Conservation (phyloP, 2,329 filamentous ascomycete species). For the Paracoccidioides lutzii region DNA sequence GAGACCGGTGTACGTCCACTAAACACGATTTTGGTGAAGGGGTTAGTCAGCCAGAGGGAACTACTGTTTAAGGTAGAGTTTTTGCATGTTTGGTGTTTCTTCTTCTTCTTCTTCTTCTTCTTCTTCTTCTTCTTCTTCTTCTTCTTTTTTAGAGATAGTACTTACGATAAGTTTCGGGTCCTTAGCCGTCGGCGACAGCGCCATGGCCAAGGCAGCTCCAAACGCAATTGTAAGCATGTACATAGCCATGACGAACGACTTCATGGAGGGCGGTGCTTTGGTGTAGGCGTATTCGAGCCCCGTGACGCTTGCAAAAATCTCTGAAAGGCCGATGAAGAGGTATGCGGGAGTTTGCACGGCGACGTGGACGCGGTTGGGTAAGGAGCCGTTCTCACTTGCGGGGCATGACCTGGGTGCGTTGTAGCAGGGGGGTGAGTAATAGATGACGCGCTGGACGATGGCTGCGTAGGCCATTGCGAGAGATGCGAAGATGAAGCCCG, state of each 20-base stretch:
- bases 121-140: no score
- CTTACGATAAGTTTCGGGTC: constrained; percentile 47
- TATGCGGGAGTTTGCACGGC: constrained; percentile 34
- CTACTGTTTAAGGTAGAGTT: no score
- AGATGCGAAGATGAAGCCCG: constrained; percentile 54
- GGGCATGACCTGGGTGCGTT: constrained; percentile 23
- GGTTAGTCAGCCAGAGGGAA: not conserved
- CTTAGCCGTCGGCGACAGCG: constrained; percentile 46
- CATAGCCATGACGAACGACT: constrained; percentile 46
- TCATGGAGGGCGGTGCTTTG: constrained; percentile 58
- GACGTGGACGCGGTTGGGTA: constrained; percentile 31
- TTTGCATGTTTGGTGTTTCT: no score
- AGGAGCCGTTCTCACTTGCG: constrained; percentile 21
- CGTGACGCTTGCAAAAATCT: constrained; percentile 52
- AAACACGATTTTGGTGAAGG: not conserved
- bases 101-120: no score
- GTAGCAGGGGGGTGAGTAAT: constrained; percentile 41
- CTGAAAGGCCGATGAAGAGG: constrained; percentile 36
- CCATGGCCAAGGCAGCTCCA: constrained; percentile 46
- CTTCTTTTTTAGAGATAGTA: not conserved
- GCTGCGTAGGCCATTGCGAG: constrained; percentile 50
- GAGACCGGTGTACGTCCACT: constrained; percentile 51
- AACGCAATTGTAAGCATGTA: constrained; percentile 47
- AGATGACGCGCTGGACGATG: constrained; percentile 45
- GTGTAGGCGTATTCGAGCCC: constrained; percentile 63